Base-by-base conservation (phyloP, 371 early-diverging fungal genomes). In the Apophysomyces sp. region DNA sequence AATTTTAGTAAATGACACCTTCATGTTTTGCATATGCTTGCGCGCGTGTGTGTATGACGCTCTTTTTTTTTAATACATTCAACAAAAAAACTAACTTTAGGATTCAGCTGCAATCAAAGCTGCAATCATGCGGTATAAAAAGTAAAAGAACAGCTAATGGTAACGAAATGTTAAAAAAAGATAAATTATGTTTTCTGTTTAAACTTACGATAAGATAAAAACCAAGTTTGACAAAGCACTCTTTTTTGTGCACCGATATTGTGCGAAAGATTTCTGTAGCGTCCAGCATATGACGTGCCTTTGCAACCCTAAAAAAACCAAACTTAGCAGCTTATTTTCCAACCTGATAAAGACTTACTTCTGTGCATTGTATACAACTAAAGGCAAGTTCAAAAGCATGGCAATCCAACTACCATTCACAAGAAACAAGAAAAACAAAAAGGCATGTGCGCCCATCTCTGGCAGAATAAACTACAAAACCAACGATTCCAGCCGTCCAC, bases 181-280 rank as follows among this genome's bases (percentile, higher is more conserved):
- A 2, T 41, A 41, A 18, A 15, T 41, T 21, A 18, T 39, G 2
- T 28, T 34, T 36, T 21, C 8, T 8, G 8, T 29, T 30, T 31
- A 24, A 36, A 73, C 72, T 71, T 73, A 77, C 77, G 16, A 94
- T 65, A 58, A 94, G 86, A 71, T 94, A 96, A 63, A 97, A 97
- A 28, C 87, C 94, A 30, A 96, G 86, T 76, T 97, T 97, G 73
- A 92, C 78, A 72, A 95, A 94, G 74, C 89, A 85, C 76, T 96
- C 97, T 73, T 87, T 88, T 81, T 97, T 97, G 74, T 95, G 93
- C 58, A 78, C 80, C 9, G 87, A 77, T 56, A 96, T 70, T 8
- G 94, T 94, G 62, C 95, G 87, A 83, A 97, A 97, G 61, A 97
- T 94, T 72, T 94, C 95, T 32, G 96, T 96, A 3, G 96, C 92